These are phyloP conservation scores for Eucalyptus tenuipes DNA, from an alignment of 345 rosid genomes.

Conservation along the genomic window DNA sequence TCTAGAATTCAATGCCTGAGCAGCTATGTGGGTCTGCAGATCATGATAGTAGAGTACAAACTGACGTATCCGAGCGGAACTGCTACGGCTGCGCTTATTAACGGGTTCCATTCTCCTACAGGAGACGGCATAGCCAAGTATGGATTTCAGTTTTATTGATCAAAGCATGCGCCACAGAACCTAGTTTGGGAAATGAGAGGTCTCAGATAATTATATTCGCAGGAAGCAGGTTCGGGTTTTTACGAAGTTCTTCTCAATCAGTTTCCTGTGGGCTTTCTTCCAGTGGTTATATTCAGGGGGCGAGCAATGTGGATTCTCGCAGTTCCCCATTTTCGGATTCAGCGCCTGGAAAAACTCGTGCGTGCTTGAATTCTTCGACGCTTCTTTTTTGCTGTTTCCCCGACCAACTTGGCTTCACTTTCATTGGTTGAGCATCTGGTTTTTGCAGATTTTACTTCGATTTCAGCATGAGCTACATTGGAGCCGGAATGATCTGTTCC, in stretches of 20 bases:
- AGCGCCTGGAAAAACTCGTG: constrained; percentile 75
- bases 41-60: constrained; percentile 84
- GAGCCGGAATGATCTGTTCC: constrained; percentile 99
- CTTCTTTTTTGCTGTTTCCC: background rate
- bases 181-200: background rate
- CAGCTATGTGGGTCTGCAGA: constrained; percentile 19
- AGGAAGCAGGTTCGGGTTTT: constrained; percentile 82
- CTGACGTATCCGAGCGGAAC: constrained; percentile 86
- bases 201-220: constrained; percentile 3
- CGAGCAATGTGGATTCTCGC: constrained; percentile 53
- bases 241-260: constrained; percentile 44
- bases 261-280: constrained; percentile 80
- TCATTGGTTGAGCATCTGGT: background rate
- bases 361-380: constrained; percentile 3
- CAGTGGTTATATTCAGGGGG: constrained; percentile 85
- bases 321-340: constrained; percentile 79
- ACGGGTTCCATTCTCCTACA: constrained; percentile 75
- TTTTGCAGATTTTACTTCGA: constrained; percentile 80
- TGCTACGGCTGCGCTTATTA: constrained; percentile 83
- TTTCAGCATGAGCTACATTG: constrained; percentile 78
- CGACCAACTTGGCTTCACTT: background rate
- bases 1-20: background rate
- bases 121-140: constrained; percentile 76
- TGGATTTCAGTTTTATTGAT: background rate
- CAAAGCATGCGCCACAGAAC: background rate